Percentiles rank a stretch among this genome's conserved stretches.
These are phyloP conservation scores for Phlyctochytrium planicorne DNA, from an alignment of 192 early-diverging fungal genomes.

Conservation along the genomic window DNA sequence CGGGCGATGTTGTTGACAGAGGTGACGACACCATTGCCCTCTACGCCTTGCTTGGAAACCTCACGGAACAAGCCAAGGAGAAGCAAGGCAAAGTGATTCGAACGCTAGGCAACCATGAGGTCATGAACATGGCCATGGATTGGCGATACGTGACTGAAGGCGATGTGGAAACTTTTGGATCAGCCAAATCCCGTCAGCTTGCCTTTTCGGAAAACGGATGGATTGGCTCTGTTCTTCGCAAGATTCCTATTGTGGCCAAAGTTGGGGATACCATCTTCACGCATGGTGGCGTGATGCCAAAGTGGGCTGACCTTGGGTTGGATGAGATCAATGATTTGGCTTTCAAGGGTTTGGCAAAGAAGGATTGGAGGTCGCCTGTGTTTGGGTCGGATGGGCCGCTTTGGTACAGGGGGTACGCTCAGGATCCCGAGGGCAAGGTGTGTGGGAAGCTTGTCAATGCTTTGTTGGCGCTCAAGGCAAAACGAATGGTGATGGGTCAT, in stretches of 20 bases:
- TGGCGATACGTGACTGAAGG: conserved; percentile 55
- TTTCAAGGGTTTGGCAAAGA: conserved; percentile 9
- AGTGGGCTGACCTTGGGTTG: conserved; percentile 44
- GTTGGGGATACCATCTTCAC: conserved; percentile 59
- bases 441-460: conserved; percentile 49
- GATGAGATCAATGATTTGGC: conserved; percentile 51
- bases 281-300: conserved; percentile 55
- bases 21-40: conserved; percentile 70
- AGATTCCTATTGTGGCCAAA: conserved; percentile 38
- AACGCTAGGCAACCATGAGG: conserved; percentile 54
- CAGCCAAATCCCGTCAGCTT: conserved; percentile 33
- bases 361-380: conserved; percentile 24
- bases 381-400: conserved; percentile 45
- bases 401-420: conserved; percentile 64
- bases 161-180: conserved; percentile 58
- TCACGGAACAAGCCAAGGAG: conserved; percentile 55
- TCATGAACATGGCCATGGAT: conserved; percentile 65
- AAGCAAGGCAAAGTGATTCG: conserved; percentile 53
- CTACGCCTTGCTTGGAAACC: conserved; percentile 58
- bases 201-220: conserved; percentile 53
- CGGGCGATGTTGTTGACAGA: conserved; percentile 76
- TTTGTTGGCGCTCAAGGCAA: conserved; percentile 49
- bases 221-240: conserved; percentile 47
- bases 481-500: conserved; percentile 57
- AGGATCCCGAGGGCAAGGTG: conserved; percentile 43